Conservation (phyloP, 371 early-diverging fungal genomes). For the Circinella minor region DNA sequence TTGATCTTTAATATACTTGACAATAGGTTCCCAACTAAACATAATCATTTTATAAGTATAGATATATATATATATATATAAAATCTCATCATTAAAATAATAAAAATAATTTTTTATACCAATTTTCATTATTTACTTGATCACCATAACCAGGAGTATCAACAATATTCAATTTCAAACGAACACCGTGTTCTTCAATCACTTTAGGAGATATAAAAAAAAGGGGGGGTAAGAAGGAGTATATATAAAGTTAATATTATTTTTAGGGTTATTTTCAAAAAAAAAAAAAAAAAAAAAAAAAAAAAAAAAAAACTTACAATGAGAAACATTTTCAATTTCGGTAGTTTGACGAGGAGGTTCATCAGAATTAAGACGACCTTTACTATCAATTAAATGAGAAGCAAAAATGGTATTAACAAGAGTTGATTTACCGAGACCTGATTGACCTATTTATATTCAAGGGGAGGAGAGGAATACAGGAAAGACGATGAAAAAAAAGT, state of each 20-base stretch:
- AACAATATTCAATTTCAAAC: slow-evolving; percentile 78
- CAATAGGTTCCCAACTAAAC: slow-evolving; percentile 81
- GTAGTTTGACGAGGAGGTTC: slow-evolving; percentile 83
- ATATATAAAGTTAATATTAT: slow-evolving; percentile 1
- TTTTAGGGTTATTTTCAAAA: background rate
- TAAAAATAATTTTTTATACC: slow-evolving; percentile 37
- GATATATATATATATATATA: too few relatives aligned
- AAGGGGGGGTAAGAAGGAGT: background rate
- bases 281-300: background rate
- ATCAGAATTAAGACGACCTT: slow-evolving; percentile 74
- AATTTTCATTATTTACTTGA: slow-evolving; percentile 86
- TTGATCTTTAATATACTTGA: slow-evolving; percentile 91
- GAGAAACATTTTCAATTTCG: slow-evolving; percentile 82
- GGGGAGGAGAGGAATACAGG: too few relatives aligned
- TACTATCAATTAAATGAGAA: slow-evolving; percentile 79
- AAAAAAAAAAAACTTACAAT: slow-evolving; percentile 51
- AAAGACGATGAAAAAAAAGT: too few relatives aligned
- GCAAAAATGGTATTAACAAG: slow-evolving; percentile 94
- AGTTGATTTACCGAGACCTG: slow-evolving; percentile 98
- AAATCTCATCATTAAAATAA: too few relatives aligned
- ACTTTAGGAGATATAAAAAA: slow-evolving; percentile 38
- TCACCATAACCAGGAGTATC: slow-evolving; percentile 80
- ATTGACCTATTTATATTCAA: slow-evolving; percentile 72
- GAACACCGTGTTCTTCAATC: slow-evolving; percentile 83
- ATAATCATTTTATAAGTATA: background rate